Base-by-base conservation (phyloP, 805 yeast species). In the Candida qinlingensis region DNA sequence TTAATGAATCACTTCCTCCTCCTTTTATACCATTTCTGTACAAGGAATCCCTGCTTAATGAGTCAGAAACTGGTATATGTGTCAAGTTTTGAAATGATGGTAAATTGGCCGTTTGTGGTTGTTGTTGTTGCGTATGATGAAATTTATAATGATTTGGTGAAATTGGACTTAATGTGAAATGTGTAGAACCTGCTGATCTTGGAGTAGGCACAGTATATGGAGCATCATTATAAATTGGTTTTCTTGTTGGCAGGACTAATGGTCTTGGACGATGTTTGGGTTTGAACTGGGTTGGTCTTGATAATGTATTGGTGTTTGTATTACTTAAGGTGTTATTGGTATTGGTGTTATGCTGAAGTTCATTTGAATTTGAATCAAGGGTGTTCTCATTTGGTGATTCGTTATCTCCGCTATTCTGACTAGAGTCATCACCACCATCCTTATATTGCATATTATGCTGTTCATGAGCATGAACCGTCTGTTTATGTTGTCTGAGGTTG, bases 401-500 rank as follows among this genome's bases (percentile, higher is more conserved):
- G 2, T 8, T 11, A 11, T 11, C 34, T 31, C 34, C 11, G 3
- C 34, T 11, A 8, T 8, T 11, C 3, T 8, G 34, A 11, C 34
- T 31, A 19, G 34, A 8, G 34, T 8, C 11, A 31, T 31, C 34
- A 11, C 34, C 34, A 11, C 34, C 34, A 11, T 31, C 11, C 3
- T 31, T 31, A 11, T 8, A 8, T 8, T 31, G 40, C 37, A 6
- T 37, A 29, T 27, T 39, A 40, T 26, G 33, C 5, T 39, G 55
- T 35, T 60, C 63, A 45, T 58, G 58, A 10, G 83, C 81, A 55
- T 85, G 90, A 6, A 85, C 90, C 0, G 97, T 86, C 61, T 89
- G 95, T 51, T 85, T 85, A 68, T 90, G 97, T 68, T 91, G 97
- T 51, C 96, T 76, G 53, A 91, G 73, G 64, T 91, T 91, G 66